Conservation (phyloP, 106 monocot genomes). For the Ottelia alismoides region DNA sequence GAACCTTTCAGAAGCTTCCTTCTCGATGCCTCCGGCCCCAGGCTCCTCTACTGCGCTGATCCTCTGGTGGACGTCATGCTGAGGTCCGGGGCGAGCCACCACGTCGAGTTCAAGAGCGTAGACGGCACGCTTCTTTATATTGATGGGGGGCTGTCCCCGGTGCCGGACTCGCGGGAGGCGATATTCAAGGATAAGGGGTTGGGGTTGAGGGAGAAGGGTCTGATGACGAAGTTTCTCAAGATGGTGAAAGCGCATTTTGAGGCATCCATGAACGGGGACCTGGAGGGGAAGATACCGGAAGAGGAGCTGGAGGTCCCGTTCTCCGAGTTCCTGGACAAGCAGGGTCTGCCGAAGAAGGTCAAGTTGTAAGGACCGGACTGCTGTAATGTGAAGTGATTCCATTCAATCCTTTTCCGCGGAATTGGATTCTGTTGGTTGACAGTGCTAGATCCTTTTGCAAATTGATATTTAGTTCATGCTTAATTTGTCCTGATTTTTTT, state of each 20-base stretch:
- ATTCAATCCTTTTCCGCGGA: no score
- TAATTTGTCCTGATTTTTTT: no score
- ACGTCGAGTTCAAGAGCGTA: conserved; percentile 91
- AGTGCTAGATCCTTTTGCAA: no score
- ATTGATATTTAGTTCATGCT: no score
- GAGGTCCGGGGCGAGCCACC: conserved; percentile 67
- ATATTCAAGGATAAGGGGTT: conserved; percentile 73
- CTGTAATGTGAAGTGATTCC: no score
- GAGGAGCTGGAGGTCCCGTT: conserved; percentile 67
- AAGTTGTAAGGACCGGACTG: conserved; percentile 38
- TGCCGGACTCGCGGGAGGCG: conserved; percentile 85
- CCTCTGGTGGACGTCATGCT: conserved; percentile 59
- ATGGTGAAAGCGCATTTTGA: conserved; percentile 49
- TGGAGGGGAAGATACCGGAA: conserved; percentile 18
- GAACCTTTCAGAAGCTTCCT: conserved; percentile 41
- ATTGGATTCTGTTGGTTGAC: no score
- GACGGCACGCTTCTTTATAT: conserved; percentile 55
- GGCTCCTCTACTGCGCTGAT: conserved; percentile 82
- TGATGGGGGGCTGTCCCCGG: conserved; percentile 50
- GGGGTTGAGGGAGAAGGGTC: conserved; percentile 61
- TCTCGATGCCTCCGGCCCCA: conserved; percentile 61
- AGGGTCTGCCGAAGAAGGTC: conserved; percentile 62
- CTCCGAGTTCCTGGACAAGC: conserved; percentile 56
- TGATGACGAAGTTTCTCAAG: conserved; percentile 66
- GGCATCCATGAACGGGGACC: conserved; percentile 1